Conservation (phyloP, 306 rosid species). For the Abrus precatorius region DNA sequence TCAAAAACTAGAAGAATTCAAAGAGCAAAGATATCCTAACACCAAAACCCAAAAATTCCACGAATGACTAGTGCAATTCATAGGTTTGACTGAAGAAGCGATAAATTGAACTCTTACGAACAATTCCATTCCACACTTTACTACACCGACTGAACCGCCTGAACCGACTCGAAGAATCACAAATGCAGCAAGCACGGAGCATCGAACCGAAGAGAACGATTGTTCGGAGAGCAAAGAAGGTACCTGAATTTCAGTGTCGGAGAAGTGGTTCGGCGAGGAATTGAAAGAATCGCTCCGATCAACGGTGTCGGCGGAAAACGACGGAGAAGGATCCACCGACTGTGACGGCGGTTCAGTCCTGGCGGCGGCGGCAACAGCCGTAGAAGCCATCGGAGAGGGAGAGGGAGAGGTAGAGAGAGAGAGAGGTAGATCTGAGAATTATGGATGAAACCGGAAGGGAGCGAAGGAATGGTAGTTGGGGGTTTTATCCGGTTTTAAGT, state of each 20-base stretch:
- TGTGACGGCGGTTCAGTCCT: slow-evolving; percentile 55
- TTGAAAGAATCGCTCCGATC: slow-evolving; percentile 60
- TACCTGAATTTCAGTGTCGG: slow-evolving; percentile 70
- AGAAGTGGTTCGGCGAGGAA: slow-evolving; percentile 54
- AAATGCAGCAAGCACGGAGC: slow-evolving; percentile 15
- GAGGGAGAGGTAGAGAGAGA: not conserved
- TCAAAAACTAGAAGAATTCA: not conserved
- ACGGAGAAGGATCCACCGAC: slow-evolving; percentile 56
- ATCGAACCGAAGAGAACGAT: not conserved
- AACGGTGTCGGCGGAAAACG: slow-evolving; percentile 49
- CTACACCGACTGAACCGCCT: slow-evolving; percentile 29
- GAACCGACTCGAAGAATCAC: slow-evolving; percentile 31
- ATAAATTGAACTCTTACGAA: not conserved
- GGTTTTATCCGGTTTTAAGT: slow-evolving; percentile 42
- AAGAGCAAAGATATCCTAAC: slow-evolving; percentile 13
- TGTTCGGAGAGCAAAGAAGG: not conserved
- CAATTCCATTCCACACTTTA: not conserved
- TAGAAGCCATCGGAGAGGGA: slow-evolving; percentile 37
- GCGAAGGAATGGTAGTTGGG: slow-evolving; percentile 27
- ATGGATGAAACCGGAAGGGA: not conserved
- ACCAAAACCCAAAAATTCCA: slow-evolving; percentile 38
- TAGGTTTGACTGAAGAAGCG: not conserved
- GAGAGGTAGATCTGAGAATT: slow-evolving; percentile 31
- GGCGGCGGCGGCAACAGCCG: slow-evolving; percentile 52
- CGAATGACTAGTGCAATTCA: not conserved